phyloP scores from a whole-genome alignment of 1,284 basidiomycete genomes.

The Trichosporon ovoides region DNA sequence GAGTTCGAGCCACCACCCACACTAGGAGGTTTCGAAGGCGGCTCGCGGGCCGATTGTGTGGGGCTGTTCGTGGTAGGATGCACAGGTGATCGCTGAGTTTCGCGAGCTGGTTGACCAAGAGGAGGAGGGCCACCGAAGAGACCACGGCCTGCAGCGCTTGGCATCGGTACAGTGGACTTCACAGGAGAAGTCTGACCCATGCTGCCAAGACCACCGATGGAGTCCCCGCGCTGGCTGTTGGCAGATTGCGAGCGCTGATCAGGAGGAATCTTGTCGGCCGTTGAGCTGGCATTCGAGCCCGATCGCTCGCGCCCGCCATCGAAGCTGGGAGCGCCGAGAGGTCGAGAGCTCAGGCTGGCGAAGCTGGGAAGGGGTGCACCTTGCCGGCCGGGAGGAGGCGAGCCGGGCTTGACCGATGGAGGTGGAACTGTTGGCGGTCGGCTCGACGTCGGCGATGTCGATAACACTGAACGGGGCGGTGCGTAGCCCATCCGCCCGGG shows the following conservation, averaged over 20 bases:
- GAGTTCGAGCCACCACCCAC: neutral
- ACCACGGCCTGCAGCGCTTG: slow-evolving; percentile 8
- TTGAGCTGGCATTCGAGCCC: slow-evolving; percentile 11
- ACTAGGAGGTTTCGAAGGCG: neutral
- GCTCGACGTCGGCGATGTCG: slow-evolving; percentile 18
- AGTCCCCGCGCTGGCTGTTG: slow-evolving; percentile 16
- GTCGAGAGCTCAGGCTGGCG: slow-evolving; percentile 10
- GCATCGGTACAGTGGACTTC: slow-evolving; percentile 9
- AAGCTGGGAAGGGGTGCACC: slow-evolving; percentile 13
- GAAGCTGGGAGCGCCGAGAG: slow-evolving; percentile 12
- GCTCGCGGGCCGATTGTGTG: slow-evolving; percentile 12
- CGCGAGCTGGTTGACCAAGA: slow-evolving; percentile 12
- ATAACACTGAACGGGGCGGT: slow-evolving; percentile 6
- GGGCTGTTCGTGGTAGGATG: slow-evolving; percentile 15
- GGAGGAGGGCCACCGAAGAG: slow-evolving; percentile 20
- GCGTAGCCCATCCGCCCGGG: slow-evolving; percentile 1
- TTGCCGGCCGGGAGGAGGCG: neutral
- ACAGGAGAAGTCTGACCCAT: slow-evolving; percentile 18
- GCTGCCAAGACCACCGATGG: slow-evolving; percentile 7
- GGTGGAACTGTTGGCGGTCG: slow-evolving; percentile 11
- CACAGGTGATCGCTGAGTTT: slow-evolving; percentile 18
- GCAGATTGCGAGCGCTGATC: slow-evolving; percentile 18
- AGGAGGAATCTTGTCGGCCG: slow-evolving; percentile 7
- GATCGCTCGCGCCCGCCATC: slow-evolving; percentile 15
- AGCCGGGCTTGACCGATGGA: slow-evolving; percentile 8